phyloP scores from a whole-genome alignment of 371 early-diverging fungal species.

The Lichtheimia ornata region DNA sequence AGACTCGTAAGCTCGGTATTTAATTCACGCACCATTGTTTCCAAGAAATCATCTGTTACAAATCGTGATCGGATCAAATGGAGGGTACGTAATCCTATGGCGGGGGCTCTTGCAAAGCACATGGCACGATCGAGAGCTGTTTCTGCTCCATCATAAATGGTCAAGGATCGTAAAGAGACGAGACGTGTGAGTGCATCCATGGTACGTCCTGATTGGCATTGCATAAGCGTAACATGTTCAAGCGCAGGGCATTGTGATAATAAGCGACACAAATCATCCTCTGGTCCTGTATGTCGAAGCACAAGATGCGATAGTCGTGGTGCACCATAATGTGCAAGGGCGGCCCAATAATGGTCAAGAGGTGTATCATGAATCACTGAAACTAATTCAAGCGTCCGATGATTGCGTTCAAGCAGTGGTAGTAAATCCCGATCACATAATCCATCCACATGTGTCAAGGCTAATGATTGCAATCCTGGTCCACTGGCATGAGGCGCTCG shows the following conservation, averaged over 20 bases:
- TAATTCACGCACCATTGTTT: neutral
- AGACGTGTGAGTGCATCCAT: neutral
- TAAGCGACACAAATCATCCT: neutral
- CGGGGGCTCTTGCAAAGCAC: neutral
- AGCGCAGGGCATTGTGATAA: neutral
- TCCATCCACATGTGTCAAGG: neutral
- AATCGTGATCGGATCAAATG: neutral
- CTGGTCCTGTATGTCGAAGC: slow-evolving; percentile 6
- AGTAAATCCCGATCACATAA: slow-evolving; percentile 1
- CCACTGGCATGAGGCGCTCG: neutral
- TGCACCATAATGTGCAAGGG: neutral
- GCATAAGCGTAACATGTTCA: slow-evolving; percentile 5
- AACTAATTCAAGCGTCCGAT: neutral
- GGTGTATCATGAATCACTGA: neutral
- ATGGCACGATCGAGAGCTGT: neutral
- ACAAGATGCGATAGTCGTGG: neutral
- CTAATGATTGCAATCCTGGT: neutral
- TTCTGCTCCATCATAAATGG: neutral
- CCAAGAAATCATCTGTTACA: slow-evolving; percentile 1
- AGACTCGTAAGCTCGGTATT: neutral
- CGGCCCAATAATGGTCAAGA: slow-evolving; percentile 1
- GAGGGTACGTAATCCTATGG: neutral
- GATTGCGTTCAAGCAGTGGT: slow-evolving; percentile 4
- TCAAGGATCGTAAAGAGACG: neutral
- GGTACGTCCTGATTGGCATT: neutral